Percentiles rank a stretch among this genome's conserved stretches.
These are phyloP conservation scores for Colletotrichum salicis DNA, from an alignment of 2,329 filamentous ascomycete genomes.

Conservation along the genomic window DNA sequence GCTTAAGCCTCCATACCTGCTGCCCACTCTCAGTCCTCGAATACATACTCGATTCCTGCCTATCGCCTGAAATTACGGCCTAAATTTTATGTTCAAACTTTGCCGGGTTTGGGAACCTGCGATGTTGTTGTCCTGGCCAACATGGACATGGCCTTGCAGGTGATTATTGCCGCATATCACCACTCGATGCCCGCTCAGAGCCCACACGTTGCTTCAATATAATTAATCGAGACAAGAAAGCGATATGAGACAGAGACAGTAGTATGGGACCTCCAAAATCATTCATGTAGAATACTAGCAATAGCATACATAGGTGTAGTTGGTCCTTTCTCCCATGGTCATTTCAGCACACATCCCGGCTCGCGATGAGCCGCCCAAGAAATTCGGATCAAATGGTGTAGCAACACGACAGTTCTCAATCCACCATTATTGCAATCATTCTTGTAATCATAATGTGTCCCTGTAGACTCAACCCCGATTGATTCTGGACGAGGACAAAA, in stretches of 20 bases:
- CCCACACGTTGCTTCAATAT: not conserved
- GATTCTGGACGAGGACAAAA: slow-evolving; percentile 25
- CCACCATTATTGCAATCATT: not conserved
- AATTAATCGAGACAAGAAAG: not conserved
- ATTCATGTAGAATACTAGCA: slow-evolving; percentile 30
- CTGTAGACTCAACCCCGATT: not conserved
- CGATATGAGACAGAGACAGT: not conserved
- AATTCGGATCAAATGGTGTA: slow-evolving; percentile 25
- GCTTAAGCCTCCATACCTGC: too few species aligned
- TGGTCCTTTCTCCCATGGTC: slow-evolving; percentile 31
- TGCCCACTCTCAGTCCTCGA: too few species aligned
- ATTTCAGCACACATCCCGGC: slow-evolving; percentile 23
- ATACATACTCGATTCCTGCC: too few species aligned
- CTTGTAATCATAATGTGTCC: not conserved
- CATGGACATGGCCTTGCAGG: not conserved
- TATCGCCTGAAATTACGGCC: too few species aligned
- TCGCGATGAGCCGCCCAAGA: slow-evolving; percentile 28
- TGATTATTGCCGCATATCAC: not conserved
- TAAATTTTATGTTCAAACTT: too few species aligned
- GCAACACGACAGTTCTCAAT: slow-evolving; percentile 4
- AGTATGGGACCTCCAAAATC: slow-evolving; percentile 27
- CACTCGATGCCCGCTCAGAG: too few species aligned
- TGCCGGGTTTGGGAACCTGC: too few species aligned
- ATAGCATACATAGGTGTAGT: slow-evolving; percentile 31
- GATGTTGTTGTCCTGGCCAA: too few species aligned